Evolutionary conservation across 108 stramenopile genomes (phyloP).

Genomic region (Poteriospumella lacustris): DNA sequence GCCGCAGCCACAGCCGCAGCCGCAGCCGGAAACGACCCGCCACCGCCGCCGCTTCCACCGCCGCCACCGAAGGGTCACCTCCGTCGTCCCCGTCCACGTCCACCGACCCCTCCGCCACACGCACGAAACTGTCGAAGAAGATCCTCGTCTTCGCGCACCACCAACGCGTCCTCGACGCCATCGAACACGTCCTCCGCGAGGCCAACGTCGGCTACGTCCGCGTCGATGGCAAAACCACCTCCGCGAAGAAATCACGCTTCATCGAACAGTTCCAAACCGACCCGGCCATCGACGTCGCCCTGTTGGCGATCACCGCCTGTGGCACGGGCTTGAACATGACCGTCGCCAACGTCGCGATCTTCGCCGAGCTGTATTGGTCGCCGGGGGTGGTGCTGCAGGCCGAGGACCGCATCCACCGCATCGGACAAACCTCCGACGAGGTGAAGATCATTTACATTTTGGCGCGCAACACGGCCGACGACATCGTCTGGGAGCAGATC

Average conservation of each 20-base stretch:
- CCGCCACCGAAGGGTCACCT: too few species aligned
- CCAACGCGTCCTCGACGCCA: constrained; percentile 15
- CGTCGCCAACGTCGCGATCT: constrained; percentile 14
- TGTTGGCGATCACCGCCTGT: neutral
- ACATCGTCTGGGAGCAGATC: constrained; percentile 24
- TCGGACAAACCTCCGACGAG: neutral
- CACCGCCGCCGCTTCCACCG: too few species aligned
- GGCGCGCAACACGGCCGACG: constrained; percentile 16
- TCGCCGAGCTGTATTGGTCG: constrained; percentile 30
- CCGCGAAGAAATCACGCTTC: neutral
- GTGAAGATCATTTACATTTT: constrained; percentile 15
- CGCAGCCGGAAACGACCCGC: too few species aligned
- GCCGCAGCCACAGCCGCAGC: too few species aligned
- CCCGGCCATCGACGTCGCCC: neutral
- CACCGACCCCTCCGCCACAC: too few species aligned
- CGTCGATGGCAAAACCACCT: constrained; percentile 4
- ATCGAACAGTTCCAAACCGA: neutral
- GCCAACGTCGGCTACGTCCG: constrained; percentile 11
- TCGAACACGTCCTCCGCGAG: constrained; percentile 11
- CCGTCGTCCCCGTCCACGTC: too few species aligned
- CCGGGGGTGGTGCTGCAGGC: constrained; percentile 32
- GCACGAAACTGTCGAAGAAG: constrained; percentile 16
- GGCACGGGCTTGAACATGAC: constrained; percentile 25
- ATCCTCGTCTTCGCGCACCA: constrained; percentile 36
- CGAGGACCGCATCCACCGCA: constrained; percentile 32